phyloP scores from a whole-genome alignment of 2,329 filamentous ascomycete genomes.

The Colletotrichum sojae region DNA sequence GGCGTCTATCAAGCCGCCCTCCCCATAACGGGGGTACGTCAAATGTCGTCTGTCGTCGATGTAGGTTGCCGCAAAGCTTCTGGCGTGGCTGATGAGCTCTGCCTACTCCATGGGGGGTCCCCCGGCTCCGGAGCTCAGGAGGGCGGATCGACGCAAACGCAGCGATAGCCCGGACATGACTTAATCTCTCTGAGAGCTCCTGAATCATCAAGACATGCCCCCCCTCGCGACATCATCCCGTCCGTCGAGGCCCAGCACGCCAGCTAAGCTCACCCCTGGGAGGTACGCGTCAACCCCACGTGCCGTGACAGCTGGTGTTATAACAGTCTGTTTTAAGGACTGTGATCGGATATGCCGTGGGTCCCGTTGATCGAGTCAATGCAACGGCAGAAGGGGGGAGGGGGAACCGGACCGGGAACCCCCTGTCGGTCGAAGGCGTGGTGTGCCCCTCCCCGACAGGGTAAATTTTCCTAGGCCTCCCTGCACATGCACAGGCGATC shows the following conservation, averaged over 20 bases:
- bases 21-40: conserved; percentile 24
- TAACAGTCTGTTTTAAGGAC: conserved; percentile 29
- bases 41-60: conserved; percentile 17
- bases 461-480: conserved; percentile 8
- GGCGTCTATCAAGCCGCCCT: conserved; percentile 11
- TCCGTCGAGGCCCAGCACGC: neutral
- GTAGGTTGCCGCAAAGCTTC: conserved; percentile 6
- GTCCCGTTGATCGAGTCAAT: conserved; percentile 26
- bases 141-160: conserved; percentile 21
- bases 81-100: conserved; percentile 29
- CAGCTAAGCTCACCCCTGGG: conserved; percentile 17
- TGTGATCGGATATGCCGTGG: conserved; percentile 16
- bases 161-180: conserved; percentile 19
- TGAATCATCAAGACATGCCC: conserved; percentile 27
- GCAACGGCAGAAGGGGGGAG: conserved; percentile 4
- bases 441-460: neutral
- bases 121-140: conserved; percentile 13
- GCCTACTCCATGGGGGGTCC: conserved; percentile 3
- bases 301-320: conserved; percentile 29
- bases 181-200: conserved; percentile 36
- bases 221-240: neutral
- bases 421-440: conserved; percentile 18
- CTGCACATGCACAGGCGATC: conserved; percentile 32
- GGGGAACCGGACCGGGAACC: neutral
- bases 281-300: conserved; percentile 32